Percentiles rank a stretch among this genome's conserved stretches.
Evolutionary conservation across 805 yeast genomes (phyloP).

Genomic region (Wickerhamomyces pijperi): DNA sequence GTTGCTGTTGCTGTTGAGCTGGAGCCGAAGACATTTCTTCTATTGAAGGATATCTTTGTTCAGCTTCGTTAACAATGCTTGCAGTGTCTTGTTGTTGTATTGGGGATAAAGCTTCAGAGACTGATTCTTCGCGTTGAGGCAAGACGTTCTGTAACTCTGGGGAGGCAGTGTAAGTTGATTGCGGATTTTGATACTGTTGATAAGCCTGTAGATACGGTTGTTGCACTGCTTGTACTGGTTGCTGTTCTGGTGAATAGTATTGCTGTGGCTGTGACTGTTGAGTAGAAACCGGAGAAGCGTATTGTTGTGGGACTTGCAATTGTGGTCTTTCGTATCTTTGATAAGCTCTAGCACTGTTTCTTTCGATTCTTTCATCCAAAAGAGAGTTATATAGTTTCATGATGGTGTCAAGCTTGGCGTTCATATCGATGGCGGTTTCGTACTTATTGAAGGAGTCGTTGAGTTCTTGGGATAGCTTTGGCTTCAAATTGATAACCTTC

Average conservation of each 20-base stretch:
- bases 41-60: conserved; percentile 5
- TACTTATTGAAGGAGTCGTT: conserved; percentile 48
- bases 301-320: conserved; percentile 2
- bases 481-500: conserved; percentile 49
- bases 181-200: conserved; percentile 7
- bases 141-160: conserved; percentile 2
- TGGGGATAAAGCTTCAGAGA: not conserved
- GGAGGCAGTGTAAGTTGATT: conserved; percentile 5
- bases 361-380: conserved; percentile 44
- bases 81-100: not conserved
- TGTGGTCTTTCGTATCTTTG: conserved; percentile 10
- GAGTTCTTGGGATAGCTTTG: conserved; percentile 54
- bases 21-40: no score
- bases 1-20: conserved; percentile 1
- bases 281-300: not conserved
- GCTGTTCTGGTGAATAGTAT: conserved; percentile 1
- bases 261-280: conserved; percentile 6
- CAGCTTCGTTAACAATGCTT: conserved; percentile 1
- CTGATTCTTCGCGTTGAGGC: no score
- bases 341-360: conserved; percentile 18
- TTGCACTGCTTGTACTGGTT: conserved; percentile 1
- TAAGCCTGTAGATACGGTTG: conserved; percentile 4
- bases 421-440: conserved; percentile 60
- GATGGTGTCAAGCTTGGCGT: conserved; percentile 67
- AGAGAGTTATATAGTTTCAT: conserved; percentile 67